Evolutionary conservation across 148 eudicot genomes (phyloP).

Genomic region (Hydrangea macrophylla): DNA sequence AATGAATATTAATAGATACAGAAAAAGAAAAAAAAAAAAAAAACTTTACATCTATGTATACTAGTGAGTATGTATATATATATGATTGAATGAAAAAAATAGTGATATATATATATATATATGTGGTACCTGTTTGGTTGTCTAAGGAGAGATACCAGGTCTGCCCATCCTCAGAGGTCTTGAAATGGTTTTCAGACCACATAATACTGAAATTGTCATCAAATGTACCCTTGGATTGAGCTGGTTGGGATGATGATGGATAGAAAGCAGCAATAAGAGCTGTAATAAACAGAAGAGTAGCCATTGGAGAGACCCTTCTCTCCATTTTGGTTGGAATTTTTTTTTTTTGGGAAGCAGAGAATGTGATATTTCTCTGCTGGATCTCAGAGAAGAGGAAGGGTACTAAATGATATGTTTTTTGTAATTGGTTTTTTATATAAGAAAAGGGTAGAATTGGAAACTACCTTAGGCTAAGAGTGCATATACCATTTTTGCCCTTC

Average conservation of each 20-base stretch:
- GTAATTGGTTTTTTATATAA: not conserved
- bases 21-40: not conserved
- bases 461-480: not conserved
- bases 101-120: not conserved
- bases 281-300: conserved; percentile 21
- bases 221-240: conserved; percentile 41
- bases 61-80: too few relatives aligned
- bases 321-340: conserved; percentile 10
- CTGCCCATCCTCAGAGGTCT: conserved; percentile 75
- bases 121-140: conserved; percentile 54
- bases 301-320: conserved; percentile 25
- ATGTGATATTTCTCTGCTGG: not conserved
- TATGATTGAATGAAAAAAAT: not conserved
- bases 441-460: conserved; percentile 1
- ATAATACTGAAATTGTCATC: conserved; percentile 56
- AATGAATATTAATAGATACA: not conserved
- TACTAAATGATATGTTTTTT: not conserved
- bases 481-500: conserved; percentile 6
- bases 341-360: conserved; percentile 7
- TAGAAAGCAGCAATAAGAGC: conserved; percentile 28
- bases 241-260: conserved; percentile 31
- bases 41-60: too few relatives aligned
- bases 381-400: not conserved
- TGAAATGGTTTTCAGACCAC: conserved; percentile 74
- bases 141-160: conserved; percentile 84